Evolutionary conservation across 164 flowering plant genomes (phyloP), one percentile per base, ranked within the genome.

Genomic region (Cinnamomum chago): DNA sequence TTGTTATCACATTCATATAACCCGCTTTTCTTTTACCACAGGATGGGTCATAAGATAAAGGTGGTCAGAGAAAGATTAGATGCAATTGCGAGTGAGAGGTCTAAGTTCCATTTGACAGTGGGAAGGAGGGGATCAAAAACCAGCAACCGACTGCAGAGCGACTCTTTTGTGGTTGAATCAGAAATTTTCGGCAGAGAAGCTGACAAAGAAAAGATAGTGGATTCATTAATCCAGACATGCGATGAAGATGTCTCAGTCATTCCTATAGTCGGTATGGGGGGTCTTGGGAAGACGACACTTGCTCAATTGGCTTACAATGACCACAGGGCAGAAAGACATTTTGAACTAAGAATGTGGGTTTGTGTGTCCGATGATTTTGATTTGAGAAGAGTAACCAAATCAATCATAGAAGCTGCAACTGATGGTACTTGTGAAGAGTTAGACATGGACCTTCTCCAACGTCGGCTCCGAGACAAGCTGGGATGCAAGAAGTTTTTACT

Each of bases 281-380:
- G 76, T 15, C 17, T 73, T 20, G 70, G 76, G n/a, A 73, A 73
- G 40, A 73, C 76, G n/a, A 73, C 70, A 1, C 76, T 73, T 25
- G 76, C 64, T 73, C 70, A 73, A 30, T 51, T 73, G 1, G 70
- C 51, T 18, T 73, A 73, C 15, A 73, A 73, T 67, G 76, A 65
- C 23, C 35, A 10, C 2, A 65, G 50, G 24, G 65, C 27, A 28
- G 22, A 5, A 27, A 50, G 5, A 1, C 47, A 50, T 30, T 73
- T 73, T 18, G 76, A 65, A 7, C n/a, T 17, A 11, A 50, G 64
- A 28, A 65, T 68, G 66, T 75, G 77, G 77, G 67, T 68, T 2
- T 75, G 72, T 47, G 77, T 75, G n/a, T 75, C 77, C 2, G 55
- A 68, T 22, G 60, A 69, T 25, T 75, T 75, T 15, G 13, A 75